A percentile compares a stretch with the other conserved stretches of the same genome.
These are phyloP conservation scores for Stemphylium vesicarium DNA, from an alignment of 2,329 filamentous ascomycete species.

Conservation along the genomic window DNA sequence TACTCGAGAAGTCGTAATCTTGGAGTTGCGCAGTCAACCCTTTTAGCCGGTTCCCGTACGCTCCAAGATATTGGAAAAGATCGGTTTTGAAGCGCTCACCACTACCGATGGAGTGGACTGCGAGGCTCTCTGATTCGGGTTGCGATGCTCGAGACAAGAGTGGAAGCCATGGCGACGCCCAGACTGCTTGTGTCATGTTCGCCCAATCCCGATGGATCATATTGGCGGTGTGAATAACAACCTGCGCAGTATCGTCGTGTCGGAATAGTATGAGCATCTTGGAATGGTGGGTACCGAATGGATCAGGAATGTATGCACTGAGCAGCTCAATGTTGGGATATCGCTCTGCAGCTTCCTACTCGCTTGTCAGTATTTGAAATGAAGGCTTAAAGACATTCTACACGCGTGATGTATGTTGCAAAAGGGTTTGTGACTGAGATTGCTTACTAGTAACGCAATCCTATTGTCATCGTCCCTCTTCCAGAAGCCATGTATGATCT, in stretches of 20 bases:
- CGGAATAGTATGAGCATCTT: conserved; percentile 87
- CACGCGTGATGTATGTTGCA: too few species aligned
- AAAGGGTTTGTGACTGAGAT: too few species aligned
- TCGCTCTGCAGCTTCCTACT: conserved; percentile 65
- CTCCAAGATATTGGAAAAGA: conserved; percentile 72
- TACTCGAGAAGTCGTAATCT: conserved; percentile 70
- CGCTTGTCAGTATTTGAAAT: conserved; percentile 8
- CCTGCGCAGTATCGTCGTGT: conserved; percentile 76
- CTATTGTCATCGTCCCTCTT: conserved; percentile 70
- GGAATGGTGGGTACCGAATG: conserved; percentile 83
- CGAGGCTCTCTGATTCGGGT: not conserved
- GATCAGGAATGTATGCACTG: conserved; percentile 78
- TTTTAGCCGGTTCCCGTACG: conserved; percentile 68
- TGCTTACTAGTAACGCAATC: conserved; percentile 62
- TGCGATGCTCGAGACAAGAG: conserved; percentile 33
- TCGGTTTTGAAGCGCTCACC: conserved; percentile 78
- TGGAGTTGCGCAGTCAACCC: conserved; percentile 64
- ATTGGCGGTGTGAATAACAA: conserved; percentile 88
- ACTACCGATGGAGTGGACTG: conserved; percentile 57
- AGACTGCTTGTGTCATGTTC: conserved; percentile 85
- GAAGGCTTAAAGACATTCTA: not conserved
- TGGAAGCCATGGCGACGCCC: conserved; percentile 76
- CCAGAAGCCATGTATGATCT: conserved; percentile 70
- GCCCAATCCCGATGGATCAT: conserved; percentile 89
- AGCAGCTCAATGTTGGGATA: conserved; percentile 74